Evolutionary conservation across 2,329 filamentous ascomycete species (phyloP), one percentile per base, ranked within the genome.

Genomic region (Aspergillus nomiae): DNA sequence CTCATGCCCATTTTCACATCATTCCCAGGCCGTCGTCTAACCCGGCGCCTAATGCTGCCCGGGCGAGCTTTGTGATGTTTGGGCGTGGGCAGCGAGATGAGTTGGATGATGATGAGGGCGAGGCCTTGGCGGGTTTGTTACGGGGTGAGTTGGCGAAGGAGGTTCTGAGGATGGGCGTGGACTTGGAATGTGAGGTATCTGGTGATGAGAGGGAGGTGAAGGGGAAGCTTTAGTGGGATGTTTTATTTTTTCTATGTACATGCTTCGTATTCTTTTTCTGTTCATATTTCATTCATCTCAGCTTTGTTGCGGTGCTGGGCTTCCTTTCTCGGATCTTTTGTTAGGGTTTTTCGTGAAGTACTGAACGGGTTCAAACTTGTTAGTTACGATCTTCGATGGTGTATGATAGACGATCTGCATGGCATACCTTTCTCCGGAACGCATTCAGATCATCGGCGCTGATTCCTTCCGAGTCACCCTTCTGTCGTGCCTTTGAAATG

Each of bases 1-100:
- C 91, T 26, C 94, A 98, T 77, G 90, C 96, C 56, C 94, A 99
- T 77, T 98, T 96, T 76, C 95, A 99, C 71, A 86, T 98, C 58
- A 96, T 99, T 38, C 94, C 94, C 0, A 82, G 94, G 43, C 93
- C 94, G 53, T 74, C 78, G 1, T 63, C 75, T 43, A 73, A 77
- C 38, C 58, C 62, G 16, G 61, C 50, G 51, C 65, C 62, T 38
- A 73, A 36, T 16, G 59, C 53, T 30, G 60, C 66, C 28, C 71
- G 67, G 59, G 68, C 68, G 55, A 75, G 75, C 57, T 82, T 78
- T 66, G 76, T 78, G 43, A 80, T 83, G 73, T 82, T 83, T 70
- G 81, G 81, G 7, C 76, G 79, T 3, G 82, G 83, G 16, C 76
- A 79, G 70, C 74, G 81, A 59, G 76, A 82, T 24, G 81, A 83